Evolutionary conservation across 1,284 basidiomycete species (phyloP), one percentile per base, ranked within the genome.

Genomic region (Inonotus hispidus): DNA sequence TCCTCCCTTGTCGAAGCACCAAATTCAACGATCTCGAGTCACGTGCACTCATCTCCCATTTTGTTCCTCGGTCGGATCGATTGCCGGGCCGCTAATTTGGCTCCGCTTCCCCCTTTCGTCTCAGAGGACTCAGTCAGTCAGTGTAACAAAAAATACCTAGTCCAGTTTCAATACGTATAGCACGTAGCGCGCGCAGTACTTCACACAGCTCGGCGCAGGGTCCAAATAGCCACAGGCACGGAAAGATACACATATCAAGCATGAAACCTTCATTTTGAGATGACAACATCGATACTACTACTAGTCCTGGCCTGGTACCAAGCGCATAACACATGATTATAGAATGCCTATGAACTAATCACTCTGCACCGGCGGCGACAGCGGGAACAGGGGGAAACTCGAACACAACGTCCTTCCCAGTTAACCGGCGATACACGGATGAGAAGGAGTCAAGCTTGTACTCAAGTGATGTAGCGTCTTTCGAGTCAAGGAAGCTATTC

Each of bases 361-460:
- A 85, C 71, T 87, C 86, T 73, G 84, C 82, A 65, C 11, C 19
- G 11, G 3, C 41, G n/a, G 41, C 16, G 19, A 21, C 16, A 43
- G n/a, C 41, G 19, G 79, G 75, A 70, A 82, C 82, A 64, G 85
- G 83, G 47, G 90, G 90, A 81, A 92, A 92, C 81, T 93, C 90
- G 72, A 93, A 93, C 60, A 89, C 87, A 65, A 96, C 93, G 68
- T 95, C 93, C 82, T 95, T 95, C 72, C 94, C 94, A 68, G 93
- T 96, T 74, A 96, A 79, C 70, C 90, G 90, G 74, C 92, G 90
- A 84, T 97, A 97, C 67, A 96, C 92, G 59, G 90, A 93, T 64
- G 93, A 90, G 81, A 97, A 97, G 65, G 92, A 94, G 79, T 96
- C 94, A 66, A 96, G 83, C 87, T 99, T 99, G 92, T 99, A 98